These are phyloP conservation scores for Solanum hybrid DNA, from an alignment of 305 asterid species.

Conservation along the genomic window DNA sequence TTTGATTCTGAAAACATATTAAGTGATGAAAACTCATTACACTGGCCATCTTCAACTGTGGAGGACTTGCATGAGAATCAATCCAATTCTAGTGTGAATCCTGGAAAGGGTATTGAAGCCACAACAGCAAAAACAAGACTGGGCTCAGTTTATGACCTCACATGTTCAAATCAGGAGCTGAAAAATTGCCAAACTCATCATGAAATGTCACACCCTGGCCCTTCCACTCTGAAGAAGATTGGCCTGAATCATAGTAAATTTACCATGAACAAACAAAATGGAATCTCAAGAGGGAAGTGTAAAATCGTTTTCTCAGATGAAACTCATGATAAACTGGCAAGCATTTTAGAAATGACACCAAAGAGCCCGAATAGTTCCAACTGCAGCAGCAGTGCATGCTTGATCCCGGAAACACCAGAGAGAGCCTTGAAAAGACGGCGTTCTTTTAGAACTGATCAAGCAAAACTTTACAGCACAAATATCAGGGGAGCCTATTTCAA, in stretches of 20 bases:
- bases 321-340: constrained; percentile 61
- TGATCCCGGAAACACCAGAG: constrained; percentile 36
- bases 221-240: constrained; percentile 18
- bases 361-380: constrained; percentile 31
- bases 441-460: constrained; percentile 18
- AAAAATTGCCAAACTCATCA: constrained; percentile 18
- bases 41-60: constrained; percentile 20
- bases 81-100: constrained; percentile 19
- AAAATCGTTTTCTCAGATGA: constrained; percentile 60
- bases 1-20: constrained; percentile 36
- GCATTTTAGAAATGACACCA: constrained; percentile 22
- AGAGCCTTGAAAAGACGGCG: constrained; percentile 41
- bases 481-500: constrained; percentile 31
- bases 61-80: constrained; percentile 13
- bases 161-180: constrained; percentile 19
- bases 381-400: constrained; percentile 34
- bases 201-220: constrained; percentile 19
- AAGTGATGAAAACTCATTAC: constrained; percentile 30
- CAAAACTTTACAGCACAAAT: constrained; percentile 34
- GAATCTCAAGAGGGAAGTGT: constrained; percentile 50
- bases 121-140: constrained; percentile 20
- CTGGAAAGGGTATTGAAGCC: constrained; percentile 16
- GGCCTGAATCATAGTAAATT: constrained; percentile 14
- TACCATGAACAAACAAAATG: constrained; percentile 17
- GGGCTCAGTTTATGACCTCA: constrained; percentile 16